Evolutionary conservation across 352 stramenopile genomes (phyloP).

Genomic region (Globisporangium spinosum): DNA sequence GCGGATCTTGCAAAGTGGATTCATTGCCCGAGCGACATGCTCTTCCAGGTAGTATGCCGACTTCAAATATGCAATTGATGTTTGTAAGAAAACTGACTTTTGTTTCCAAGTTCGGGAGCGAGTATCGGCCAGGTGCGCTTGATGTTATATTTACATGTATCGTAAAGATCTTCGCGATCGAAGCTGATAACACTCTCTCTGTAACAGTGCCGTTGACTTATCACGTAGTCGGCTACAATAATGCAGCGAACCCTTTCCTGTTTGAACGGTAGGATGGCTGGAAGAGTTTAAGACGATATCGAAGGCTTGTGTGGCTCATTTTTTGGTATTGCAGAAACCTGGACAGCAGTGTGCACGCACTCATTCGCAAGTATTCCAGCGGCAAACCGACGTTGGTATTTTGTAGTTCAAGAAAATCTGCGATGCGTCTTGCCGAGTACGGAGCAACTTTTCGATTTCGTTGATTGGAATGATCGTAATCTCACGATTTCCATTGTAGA

Average conservation of each 20-base stretch:
- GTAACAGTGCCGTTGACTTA: constrained; percentile 26
- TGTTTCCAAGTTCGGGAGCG: constrained; percentile 31
- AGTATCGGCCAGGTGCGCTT: constrained; percentile 35
- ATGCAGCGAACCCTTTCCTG: constrained; percentile 26
- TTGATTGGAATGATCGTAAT: background rate
- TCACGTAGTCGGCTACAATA: constrained; percentile 29
- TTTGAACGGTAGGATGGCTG: constrained; percentile 28
- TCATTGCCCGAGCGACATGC: constrained; percentile 22
- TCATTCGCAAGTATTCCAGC: constrained; percentile 38
- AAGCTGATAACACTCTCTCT: background rate
- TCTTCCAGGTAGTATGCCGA: constrained; percentile 18
- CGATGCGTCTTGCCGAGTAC: constrained; percentile 28
- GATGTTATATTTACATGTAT: no score
- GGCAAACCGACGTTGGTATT: constrained; percentile 61
- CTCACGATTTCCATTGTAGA: constrained; percentile 1
- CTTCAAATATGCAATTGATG: background rate
- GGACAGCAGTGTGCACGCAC: constrained; percentile 37
- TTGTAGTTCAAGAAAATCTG: constrained; percentile 33
- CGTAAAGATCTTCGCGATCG: no score
- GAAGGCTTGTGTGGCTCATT: background rate
- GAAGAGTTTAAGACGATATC: background rate
- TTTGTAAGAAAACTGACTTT: background rate
- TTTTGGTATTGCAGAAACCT: constrained; percentile 27
- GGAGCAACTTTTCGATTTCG: background rate
- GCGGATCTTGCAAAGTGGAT: constrained; percentile 32